These are phyloP conservation scores for Dictyostelium firmibasis DNA, from an alignment of 78 protist species.

Conservation along the genomic window DNA sequence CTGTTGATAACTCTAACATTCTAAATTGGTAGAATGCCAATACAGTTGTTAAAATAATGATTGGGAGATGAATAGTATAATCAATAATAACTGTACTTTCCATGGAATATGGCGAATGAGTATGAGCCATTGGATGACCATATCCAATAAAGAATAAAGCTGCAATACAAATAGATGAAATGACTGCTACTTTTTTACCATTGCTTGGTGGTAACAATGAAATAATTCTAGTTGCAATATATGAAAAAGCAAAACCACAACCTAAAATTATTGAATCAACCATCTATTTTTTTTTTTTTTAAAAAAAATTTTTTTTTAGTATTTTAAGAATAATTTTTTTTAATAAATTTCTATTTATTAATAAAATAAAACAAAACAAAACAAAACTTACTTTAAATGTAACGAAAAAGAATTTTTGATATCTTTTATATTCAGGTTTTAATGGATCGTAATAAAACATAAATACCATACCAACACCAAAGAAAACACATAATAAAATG, in stretches of 20 bases:
- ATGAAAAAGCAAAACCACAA: constrained; percentile 34
- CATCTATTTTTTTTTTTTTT: not conserved
- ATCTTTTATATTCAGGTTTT: not conserved
- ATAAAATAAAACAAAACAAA: not conserved
- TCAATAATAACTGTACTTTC: constrained; percentile 3
- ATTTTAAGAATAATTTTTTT: not conserved
- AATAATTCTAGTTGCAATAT: constrained; percentile 30
- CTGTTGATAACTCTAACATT: constrained; percentile 64
- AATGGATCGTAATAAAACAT: constrained; percentile 9
- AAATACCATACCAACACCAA: constrained; percentile 10
- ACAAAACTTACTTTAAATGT: constrained; percentile 45
- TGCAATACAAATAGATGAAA: constrained; percentile 47
- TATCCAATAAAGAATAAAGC: constrained; percentile 25
- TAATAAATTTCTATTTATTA: not conserved
- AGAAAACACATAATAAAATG: not conserved
- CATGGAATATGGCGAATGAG: constrained; percentile 7
- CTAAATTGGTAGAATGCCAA: constrained; percentile 63
- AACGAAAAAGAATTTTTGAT: constrained; percentile 33
- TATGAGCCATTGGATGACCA: constrained; percentile 48
- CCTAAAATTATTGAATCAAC: constrained; percentile 9
- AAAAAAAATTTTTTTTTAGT: not conserved
- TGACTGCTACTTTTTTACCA: constrained; percentile 38
- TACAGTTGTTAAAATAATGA: constrained; percentile 35
- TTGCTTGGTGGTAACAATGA: not conserved
- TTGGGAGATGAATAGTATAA: constrained; percentile 49